Base-by-base conservation (phyloP, 768 basidiomycete genomes). In the Pisolithus sp. region DNA sequence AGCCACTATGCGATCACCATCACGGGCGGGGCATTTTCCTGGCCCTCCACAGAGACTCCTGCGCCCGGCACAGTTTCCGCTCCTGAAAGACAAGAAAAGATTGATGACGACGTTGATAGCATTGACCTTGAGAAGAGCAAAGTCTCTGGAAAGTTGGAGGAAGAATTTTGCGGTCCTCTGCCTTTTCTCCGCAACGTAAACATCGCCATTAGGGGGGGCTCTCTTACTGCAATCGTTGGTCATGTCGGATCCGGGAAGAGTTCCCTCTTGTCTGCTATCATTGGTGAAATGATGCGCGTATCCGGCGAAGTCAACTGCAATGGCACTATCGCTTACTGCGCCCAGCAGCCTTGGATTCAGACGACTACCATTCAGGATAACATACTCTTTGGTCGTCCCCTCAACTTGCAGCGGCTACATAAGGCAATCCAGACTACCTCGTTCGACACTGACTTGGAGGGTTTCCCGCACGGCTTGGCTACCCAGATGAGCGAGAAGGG, bases 401-500 rank as follows among this genome's bases (percentile, higher is more conserved):
- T 67, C 40, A 52, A 68, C 49, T 45, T 62, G 38, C 56, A 26
- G 24, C 64, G 52, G 23, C 59, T 65, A 41, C 61, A 68, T 38
- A 61, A 50, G 44, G 64, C 65, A 17, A 57, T 66, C 31, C 53
- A 60, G 42, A 60, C 56, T 10, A 64, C 65, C 5, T 65, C 63
- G 30, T 65, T 66, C 23, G 60, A 64, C 34, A 58, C 61, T 13
- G 64, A 66, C 46, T 58, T 66, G 39, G 65, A 66, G 34, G 57
- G 59, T 0, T 62, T 67, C 51, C 62, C 65, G 3, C 49, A 57
- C 36, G 64, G 64, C 21, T 59, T 66, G 56, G 64, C 63, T 36
- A 77, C 76, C 2, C 73, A 77, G 57, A 68, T 77, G 53, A 76
- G 73, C 28, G 76, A 77, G 55, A 76, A 75, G 53, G 76, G 76